Base-by-base conservation (phyloP, 352 stramenopile genomes). In the Lagenidium giganteum region DNA sequence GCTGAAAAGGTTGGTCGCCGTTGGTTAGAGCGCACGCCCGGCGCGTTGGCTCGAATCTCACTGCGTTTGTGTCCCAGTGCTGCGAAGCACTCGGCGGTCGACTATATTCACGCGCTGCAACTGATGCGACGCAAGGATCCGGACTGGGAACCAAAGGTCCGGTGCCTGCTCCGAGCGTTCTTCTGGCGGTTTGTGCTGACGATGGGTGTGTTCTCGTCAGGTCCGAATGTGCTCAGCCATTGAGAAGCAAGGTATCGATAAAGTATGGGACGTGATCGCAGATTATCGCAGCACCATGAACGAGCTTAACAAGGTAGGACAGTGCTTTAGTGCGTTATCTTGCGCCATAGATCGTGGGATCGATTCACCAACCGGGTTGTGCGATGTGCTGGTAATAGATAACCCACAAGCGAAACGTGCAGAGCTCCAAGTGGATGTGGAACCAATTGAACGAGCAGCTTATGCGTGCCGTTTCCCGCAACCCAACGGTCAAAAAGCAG, bases 381-480 rank as follows among this genome's bases (percentile, higher is more conserved):
- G 14, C 28, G 9, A 14, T 32, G 28, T 30, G 32, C 11, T 38
- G 32, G 8, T 38, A 11, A 14, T 34, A 80, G 73, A 79, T 89
- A 22, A 65, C 61, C n/a, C 45, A 61, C 22, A 89, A 89, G 54
- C 73, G 73, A 34, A 83, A 81, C 35, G 38, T 50, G 3, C 77
- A 89, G 61, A 83, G 67, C 45, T 83, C 74, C 23, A 87, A 84
- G 47, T 89, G 76, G 76, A 84, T 89, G 68, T 86, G 71, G 77
- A 87, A 84, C 47, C 70, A 87, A 38, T 54, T 89, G 23, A 79
- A 83, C 34, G 69, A 85, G 55, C 72, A 89, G 40, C 67, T 89
- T 31, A 85, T 89, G 74, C 54, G 64, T 25, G 67, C 69, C 2
- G 71, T 86, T 14, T 70, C 70, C 8, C 63, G 59, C 34, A 73